Base-by-base conservation (phyloP, 2,329 filamentous ascomycete genomes). In the Microdochium nivale region DNA sequence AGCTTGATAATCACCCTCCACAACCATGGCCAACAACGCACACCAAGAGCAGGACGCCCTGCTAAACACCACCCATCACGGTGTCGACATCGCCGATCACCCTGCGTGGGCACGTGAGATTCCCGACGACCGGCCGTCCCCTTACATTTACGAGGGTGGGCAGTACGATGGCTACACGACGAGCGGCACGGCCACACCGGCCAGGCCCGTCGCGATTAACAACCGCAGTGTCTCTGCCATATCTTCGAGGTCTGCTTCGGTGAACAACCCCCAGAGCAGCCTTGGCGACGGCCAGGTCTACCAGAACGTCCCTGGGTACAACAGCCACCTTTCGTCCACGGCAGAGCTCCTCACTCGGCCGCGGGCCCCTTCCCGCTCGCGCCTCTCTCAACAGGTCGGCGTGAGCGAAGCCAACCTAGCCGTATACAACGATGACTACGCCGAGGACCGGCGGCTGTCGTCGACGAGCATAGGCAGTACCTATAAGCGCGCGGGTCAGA, bases 391-490 rank as follows among this genome's bases (percentile, higher is more conserved):
- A 19, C 40, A 44, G 19, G 40, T 44, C 16, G 67, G 70, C 53
- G 70, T 71, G 57, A 74, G 71, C 61, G 63, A 71, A 48, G 62
- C 70, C 48, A 74, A 69, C 53, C 62, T 74, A 33, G 64, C 69
- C 2, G 69, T 65, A 16, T 44, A 44, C 27, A 30, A 30, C 21
- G 40, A 44, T 63, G 74, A 8, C 61, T 74, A 3, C 68, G 66
- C 19, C 59, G 62, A 30, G 54, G 64, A 19, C 57, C 60, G 3
- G 58, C 64, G 49, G 54, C 57, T 3, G 57, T 55, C 4, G 57
- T 66, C 51, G 56, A 58, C 54, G 60, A 70, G 53, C 63, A 71
- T 49, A 61, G 62, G 58, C 55, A 68, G 40, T 19, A 44, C 21
- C 40, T 44, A 44, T 46, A 62, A 62, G 47, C 60, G 61, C 27